phyloP scores from a whole-genome alignment of 2,329 filamentous ascomycete genomes.

The Paramyrothecium sp. region DNA sequence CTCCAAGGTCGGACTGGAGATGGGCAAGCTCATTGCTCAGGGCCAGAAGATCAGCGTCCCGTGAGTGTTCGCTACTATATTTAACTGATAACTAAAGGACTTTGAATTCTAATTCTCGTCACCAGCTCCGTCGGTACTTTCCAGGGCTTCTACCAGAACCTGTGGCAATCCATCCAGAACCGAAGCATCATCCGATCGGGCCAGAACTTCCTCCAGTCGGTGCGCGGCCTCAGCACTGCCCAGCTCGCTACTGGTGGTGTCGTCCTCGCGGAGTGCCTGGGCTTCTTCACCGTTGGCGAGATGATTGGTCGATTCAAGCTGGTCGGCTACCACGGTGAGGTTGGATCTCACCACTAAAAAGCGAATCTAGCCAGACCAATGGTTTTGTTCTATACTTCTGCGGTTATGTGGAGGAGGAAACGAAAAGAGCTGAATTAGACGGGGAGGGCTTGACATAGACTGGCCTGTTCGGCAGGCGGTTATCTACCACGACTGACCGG shows the following conservation, averaged over 20 bases:
- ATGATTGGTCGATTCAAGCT: conserved; percentile 96
- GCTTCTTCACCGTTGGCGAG: conserved; percentile 97
- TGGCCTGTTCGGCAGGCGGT: neutral
- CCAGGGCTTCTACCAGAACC: conserved; percentile 80
- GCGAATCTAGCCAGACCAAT: neutral
- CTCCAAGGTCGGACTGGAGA: conserved; percentile 81
- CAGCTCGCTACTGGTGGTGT: conserved; percentile 75
- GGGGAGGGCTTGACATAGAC: neutral
- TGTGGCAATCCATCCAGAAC: conserved; percentile 70
- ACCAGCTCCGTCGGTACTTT: conserved; percentile 74
- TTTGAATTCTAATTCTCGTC: conserved; percentile 1
- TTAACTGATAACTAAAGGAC: conserved; percentile 10
- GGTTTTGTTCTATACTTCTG: conserved; percentile 2
- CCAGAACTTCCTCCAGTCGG: conserved; percentile 49
- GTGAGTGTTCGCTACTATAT: conserved; percentile 56
- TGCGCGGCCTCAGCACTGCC: conserved; percentile 69
- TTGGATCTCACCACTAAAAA: conserved; percentile 59
- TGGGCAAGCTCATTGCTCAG: conserved; percentile 82
- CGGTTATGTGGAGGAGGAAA: neutral
- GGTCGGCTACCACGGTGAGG: conserved; percentile 82
- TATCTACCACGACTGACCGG: neutral
- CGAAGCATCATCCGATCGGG: conserved; percentile 56
- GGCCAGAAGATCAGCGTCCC: conserved; percentile 91
- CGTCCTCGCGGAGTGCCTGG: conserved; percentile 79
- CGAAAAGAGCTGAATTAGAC: neutral